Evolutionary conservation across 305 asterid genomes (phyloP).

Genomic region (Striga hermonthica): DNA sequence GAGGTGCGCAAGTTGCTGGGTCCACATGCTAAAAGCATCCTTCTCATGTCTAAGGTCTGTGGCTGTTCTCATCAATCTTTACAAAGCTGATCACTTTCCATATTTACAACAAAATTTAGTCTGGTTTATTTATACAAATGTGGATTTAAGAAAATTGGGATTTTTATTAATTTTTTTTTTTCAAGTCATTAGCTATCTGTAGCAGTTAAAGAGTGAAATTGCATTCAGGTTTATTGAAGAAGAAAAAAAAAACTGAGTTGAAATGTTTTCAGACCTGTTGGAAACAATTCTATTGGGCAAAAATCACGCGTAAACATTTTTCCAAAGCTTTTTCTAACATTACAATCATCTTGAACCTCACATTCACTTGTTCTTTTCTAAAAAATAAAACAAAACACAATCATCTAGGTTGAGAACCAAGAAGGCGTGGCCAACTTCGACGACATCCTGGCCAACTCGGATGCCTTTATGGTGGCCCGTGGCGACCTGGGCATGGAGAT

Average conservation of each 20-base stretch:
- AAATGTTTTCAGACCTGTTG: conserved; percentile 4
- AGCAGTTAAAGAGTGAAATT: background rate
- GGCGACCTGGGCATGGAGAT: conserved; percentile 76
- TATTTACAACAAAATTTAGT: background rate
- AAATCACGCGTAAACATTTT: background rate
- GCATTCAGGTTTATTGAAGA: background rate
- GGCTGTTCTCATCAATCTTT: conserved; percentile 14
- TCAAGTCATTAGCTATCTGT: conserved; percentile 4
- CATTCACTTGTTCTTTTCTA: background rate
- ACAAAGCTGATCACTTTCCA: background rate
- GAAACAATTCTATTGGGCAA: conserved; percentile 17
- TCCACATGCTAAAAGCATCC: conserved; percentile 49
- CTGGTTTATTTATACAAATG: background rate
- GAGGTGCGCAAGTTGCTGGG: conserved; percentile 62
- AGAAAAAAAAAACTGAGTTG: background rate
- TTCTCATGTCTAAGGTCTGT: conserved; percentile 61
- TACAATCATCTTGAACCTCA: background rate
- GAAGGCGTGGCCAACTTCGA: conserved; percentile 82
- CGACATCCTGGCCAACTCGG: conserved; percentile 63
- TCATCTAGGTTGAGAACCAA: conserved; percentile 64
- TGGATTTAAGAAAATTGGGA: background rate
- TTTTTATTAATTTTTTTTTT: background rate
- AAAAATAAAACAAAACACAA: background rate
- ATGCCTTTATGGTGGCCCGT: conserved; percentile 77
- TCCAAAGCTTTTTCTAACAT: background rate